Evolutionary conservation across 1,284 basidiomycete species (phyloP), one percentile per base, ranked within the genome.

Genomic region (Ustilago crameri): DNA sequence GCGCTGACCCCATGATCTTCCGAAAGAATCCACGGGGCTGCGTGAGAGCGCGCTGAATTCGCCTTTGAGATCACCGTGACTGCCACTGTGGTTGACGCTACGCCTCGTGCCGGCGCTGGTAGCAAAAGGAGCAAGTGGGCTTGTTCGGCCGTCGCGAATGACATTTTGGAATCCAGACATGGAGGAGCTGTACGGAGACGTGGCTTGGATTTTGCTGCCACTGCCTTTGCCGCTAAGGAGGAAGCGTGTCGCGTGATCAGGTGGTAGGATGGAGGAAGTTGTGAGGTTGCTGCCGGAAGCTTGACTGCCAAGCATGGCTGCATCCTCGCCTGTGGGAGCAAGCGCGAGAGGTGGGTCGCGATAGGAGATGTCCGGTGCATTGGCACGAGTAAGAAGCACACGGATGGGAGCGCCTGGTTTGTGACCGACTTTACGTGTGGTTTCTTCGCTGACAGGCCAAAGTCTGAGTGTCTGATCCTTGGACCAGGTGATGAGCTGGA

Each of bases 381-480:
- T 57, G 44, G 85, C 80, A 10, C 87, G 80, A 8, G 87, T 86
- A 35, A 86, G 82, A 22, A 86, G 81, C 2, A 87, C 86, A 22
- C 85, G 80, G 58, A 88, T 88, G 0, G 84, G 85, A 2, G 80
- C 78, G 18, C 87, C 86, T 17, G 84, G 85, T 23, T 83, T 81
- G 79, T 86, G 87, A 2, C 87, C 88, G 9, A 84, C 85, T 27
- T 82, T 79, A 75, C 84, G 61, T 0, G 74, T 89, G 24, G 87
- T 87, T 41, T 91, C 90, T 1, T 86, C 84, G 47, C 90, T 88
- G 5, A 98, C 87, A 0, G 94, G 94, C 93, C 94, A 97, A 74
- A 98, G 91, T 9, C 93, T 86, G 34, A 99, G 85, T 0, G 92
- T 95, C 42, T 93, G 89, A 80, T 98, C 96, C 83, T 95, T 95